A percentile compares a stretch with the other conserved stretches of the same genome.
Evolutionary conservation across 192 early-diverging fungal genomes (phyloP).

Genomic region (Funneliformis geosporum): DNA sequence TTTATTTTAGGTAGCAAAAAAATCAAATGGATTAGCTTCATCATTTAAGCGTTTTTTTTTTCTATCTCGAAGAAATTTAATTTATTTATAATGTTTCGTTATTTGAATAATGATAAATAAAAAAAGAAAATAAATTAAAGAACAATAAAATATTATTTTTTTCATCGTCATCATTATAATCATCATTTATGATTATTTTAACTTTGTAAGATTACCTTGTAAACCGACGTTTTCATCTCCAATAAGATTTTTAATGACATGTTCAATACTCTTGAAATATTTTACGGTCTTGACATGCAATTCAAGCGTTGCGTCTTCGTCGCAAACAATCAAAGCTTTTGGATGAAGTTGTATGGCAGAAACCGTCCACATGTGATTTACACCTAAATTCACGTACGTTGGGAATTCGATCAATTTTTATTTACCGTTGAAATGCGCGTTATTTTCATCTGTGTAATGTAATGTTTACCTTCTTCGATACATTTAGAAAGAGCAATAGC

Average conservation of each 20-base stretch:
- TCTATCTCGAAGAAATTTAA: not conserved
- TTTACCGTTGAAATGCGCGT: no score
- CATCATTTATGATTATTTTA: not conserved
- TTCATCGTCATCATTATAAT: not conserved
- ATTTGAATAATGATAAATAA: no score
- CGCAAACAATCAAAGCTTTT: constrained; percentile 79
- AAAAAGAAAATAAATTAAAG: no score
- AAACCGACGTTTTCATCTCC: constrained; percentile 72
- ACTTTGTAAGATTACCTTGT: no score
- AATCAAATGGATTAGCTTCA: not conserved
- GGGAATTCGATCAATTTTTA: no score
- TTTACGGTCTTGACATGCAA: constrained; percentile 88
- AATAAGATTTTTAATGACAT: constrained; percentile 75
- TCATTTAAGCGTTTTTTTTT: no score
- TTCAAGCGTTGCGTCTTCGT: constrained; percentile 86
- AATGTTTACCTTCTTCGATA: constrained; percentile 59
- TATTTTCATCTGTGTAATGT: no score
- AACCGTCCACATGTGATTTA: constrained; percentile 91
- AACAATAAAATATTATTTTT: not conserved
- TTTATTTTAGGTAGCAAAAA: not conserved
- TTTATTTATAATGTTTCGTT: no score
- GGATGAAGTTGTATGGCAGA: constrained; percentile 83
- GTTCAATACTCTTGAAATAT: constrained; percentile 87
- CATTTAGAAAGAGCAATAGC: constrained; percentile 81
- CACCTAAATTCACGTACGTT: constrained; percentile 51